Evolutionary conservation across 371 early-diverging fungal species (phyloP), one percentile per base, ranked within the genome.

Genomic region (Coemansia linderi): DNA sequence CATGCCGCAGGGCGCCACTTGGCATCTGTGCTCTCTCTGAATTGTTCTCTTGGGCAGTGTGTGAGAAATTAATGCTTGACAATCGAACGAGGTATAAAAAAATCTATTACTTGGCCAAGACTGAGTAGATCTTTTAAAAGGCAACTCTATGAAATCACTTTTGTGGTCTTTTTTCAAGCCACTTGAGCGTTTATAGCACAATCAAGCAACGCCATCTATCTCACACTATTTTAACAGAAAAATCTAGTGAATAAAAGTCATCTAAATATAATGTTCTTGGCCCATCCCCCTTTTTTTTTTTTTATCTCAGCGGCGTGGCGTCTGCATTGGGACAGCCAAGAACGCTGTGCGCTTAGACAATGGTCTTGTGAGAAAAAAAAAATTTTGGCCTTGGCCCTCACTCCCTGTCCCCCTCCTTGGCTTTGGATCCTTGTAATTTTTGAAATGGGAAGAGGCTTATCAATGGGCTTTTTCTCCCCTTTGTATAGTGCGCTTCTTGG

Each of bases 191-290:
- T 19, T 5, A 9, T 46, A 7, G 9, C 15, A 41, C 43, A 46
- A 19, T 46, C 46, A 46, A 46, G 19, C 1, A 19, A 46, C 46
- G 19, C 46, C n/a, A 19, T 46, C 6, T 46, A 19, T 46, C 46
- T 46, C 46, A 46, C 19, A 46, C 46, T 46, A 46, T 46, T 46
- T 46, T 46, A 19, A 19, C n/a, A 46, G 19, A 8, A 19, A 43
- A n/a, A 43, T 17, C 17, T 43, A 33, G 33, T 5, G 46, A 19
- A 46, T n/a, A 46, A 43, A 43, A 19, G 10, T n/a, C n/a, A 46
- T 19, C 46, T 46, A 46, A 46, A 19, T 46, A 19, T 46, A 46
- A 54, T 54, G 54, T 5, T 54, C 31, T 54, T 54, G 54, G 54
- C 50, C 4, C 22, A 22, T 22, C 22, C 22, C 33, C 33, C 33